A percentile compares a stretch with the other conserved stretches of the same genome.
Evolutionary conservation across 164 flowering plant species (phyloP).

Genomic region (Sextonia rubra): DNA sequence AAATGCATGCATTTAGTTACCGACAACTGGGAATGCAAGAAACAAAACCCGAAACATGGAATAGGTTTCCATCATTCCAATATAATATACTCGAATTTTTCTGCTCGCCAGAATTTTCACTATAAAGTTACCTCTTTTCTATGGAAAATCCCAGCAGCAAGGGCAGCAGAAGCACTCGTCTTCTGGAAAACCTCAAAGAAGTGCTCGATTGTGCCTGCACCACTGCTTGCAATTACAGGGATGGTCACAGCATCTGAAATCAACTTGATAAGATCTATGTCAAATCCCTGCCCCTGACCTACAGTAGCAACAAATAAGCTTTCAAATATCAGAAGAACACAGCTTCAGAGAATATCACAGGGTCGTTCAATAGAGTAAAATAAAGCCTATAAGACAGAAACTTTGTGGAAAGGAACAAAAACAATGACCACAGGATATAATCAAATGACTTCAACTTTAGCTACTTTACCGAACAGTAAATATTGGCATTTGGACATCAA

Average conservation of each 20-base stretch:
- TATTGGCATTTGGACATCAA: no score
- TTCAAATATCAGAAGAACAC: background rate
- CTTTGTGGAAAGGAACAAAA: background rate
- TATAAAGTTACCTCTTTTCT: conserved; percentile 71
- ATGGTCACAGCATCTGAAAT: conserved; percentile 91
- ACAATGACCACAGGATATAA: background rate
- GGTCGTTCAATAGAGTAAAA: background rate
- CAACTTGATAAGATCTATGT: conserved; percentile 71
- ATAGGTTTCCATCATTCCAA: background rate
- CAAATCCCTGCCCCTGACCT: conserved; percentile 99
- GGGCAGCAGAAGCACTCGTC: conserved; percentile 96
- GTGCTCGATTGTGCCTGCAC: conserved; percentile 83
- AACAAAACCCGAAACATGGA: background rate
- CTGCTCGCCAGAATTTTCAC: background rate
- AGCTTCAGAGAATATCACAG: background rate
- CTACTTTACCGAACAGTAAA: background rate
- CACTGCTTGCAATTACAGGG: conserved; percentile 99
- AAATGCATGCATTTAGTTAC: no score
- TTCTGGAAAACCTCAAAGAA: conserved; percentile 81
- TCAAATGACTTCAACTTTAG: background rate
- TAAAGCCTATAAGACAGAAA: background rate
- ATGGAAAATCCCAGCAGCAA: conserved; percentile 98
- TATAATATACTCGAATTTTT: no score
- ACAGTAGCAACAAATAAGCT: conserved; percentile 17
- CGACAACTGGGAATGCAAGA: no score